Conservation (phyloP, 2,329 filamentous ascomycete species). For the Clarireedia homoeocarpa region DNA sequence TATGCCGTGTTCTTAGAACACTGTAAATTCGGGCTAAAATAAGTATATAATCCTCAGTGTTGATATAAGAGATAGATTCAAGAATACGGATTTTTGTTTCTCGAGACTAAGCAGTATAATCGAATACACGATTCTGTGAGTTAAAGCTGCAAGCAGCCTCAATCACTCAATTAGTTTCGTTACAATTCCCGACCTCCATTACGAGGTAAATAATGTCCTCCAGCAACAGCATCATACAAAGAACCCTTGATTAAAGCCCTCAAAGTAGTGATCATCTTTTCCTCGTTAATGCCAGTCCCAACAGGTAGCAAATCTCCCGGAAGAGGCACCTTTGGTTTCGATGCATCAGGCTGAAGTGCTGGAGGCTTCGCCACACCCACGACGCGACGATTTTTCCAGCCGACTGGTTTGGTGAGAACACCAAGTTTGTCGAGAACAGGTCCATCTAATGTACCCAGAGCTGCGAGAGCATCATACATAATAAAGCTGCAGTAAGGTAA, state of each 20-base stretch:
- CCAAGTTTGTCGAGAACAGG: no score
- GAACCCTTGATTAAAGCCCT: not conserved
- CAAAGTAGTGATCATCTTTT: not conserved
- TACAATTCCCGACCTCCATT: no score
- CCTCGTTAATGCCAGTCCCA: not conserved
- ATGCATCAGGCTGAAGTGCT: no score
- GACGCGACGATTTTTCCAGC: not conserved
- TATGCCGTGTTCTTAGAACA: no score
- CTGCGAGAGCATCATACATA: conserved; percentile 26
- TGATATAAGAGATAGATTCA: no score
- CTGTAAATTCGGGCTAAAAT: no score
- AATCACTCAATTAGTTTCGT: no score
- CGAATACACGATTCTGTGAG: not conserved
- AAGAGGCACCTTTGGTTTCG: not conserved
- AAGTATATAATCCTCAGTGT: no score
- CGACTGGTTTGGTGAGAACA: not conserved
- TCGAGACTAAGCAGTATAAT: no score
- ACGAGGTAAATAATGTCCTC: not conserved
- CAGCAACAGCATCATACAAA: not conserved
- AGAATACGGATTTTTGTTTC: no score
- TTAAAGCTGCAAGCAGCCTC: not conserved
- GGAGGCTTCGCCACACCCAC: not conserved
- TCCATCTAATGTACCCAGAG: conserved; percentile 15
- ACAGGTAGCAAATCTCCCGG: not conserved
- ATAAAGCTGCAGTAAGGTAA: conserved; percentile 20